These are phyloP conservation scores for Magnusiomyces tetraspermus DNA, from an alignment of 1,139 yeast genomes.

Conservation along the genomic window DNA sequence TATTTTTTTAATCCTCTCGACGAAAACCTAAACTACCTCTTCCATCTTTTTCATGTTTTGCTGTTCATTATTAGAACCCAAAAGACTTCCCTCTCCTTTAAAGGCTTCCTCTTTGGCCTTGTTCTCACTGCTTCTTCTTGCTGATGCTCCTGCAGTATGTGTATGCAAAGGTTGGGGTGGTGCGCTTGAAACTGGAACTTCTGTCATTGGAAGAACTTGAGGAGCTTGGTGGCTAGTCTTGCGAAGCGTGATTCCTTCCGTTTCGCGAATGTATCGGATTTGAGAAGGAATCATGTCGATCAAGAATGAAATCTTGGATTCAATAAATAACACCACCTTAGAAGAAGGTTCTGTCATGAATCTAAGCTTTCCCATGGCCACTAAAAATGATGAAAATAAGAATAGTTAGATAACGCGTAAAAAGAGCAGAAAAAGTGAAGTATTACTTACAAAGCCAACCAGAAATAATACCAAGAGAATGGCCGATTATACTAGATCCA, in stretches of 20 bases:
- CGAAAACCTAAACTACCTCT: neutral
- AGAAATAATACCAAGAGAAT: conserved; percentile 43
- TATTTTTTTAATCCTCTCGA: neutral
- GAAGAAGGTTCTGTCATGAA: conserved; percentile 57
- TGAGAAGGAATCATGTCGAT: conserved; percentile 48
- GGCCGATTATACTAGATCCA: conserved; percentile 66
- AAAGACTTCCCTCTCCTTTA: neutral
- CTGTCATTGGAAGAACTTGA: neutral
- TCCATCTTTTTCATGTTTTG: neutral
- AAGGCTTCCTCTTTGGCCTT: neutral
- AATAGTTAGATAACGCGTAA: neutral
- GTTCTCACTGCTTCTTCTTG: neutral
- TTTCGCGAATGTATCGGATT: conserved; percentile 49
- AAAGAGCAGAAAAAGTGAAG: neutral
- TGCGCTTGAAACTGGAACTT: neutral
- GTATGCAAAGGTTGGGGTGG: neutral
- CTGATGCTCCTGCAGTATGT: neutral
- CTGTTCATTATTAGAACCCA: neutral
- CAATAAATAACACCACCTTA: conserved; percentile 56
- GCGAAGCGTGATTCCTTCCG: conserved; percentile 42
- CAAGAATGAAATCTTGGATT: conserved; percentile 40
- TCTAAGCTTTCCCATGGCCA: conserved; percentile 50
- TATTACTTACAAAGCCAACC: conserved; percentile 37
- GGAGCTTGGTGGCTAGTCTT: conserved; percentile 7
- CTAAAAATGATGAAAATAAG: conserved; percentile 8